Evolutionary conservation across 2,329 filamentous ascomycete genomes (phyloP).

Genomic region (Exophiala oligosperma): DNA sequence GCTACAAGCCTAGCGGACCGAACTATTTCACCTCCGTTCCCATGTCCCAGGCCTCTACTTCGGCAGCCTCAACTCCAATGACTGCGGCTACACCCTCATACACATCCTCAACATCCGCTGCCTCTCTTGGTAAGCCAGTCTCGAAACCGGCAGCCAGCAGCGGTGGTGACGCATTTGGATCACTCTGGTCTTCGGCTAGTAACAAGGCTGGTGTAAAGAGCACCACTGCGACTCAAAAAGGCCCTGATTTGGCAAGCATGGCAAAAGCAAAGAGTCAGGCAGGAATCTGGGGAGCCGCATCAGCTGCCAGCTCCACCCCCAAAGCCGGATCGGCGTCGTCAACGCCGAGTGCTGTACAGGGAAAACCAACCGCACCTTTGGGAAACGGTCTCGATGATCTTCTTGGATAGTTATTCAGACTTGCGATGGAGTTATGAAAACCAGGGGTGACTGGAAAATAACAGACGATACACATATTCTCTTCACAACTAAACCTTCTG

Average conservation of each 20-base stretch:
- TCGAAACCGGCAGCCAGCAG: slow-evolving; percentile 47
- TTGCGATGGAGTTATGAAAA: slow-evolving; percentile 1
- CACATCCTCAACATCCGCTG: slow-evolving; percentile 39
- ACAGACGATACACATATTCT: no score
- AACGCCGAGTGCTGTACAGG: slow-evolving; percentile 37
- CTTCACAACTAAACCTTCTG: no score
- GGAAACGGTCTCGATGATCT: slow-evolving; percentile 45
- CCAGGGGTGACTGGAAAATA: background rate
- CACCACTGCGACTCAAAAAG: slow-evolving; percentile 65
- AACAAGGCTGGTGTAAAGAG: slow-evolving; percentile 70
- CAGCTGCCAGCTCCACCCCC: slow-evolving; percentile 49
- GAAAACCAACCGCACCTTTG: slow-evolving; percentile 38
- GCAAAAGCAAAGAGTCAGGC: slow-evolving; percentile 97
- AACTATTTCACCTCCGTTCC: slow-evolving; percentile 92
- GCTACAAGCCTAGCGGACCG: slow-evolving; percentile 71
- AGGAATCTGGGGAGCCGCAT: slow-evolving; percentile 84
- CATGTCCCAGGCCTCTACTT: slow-evolving; percentile 31
- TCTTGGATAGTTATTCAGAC: slow-evolving; percentile 38
- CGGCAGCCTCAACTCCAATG: slow-evolving; percentile 28
- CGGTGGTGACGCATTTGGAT: slow-evolving; percentile 84
- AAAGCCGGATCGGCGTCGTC: slow-evolving; percentile 45
- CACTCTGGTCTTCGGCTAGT: slow-evolving; percentile 70
- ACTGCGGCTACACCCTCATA: slow-evolving; percentile 39
- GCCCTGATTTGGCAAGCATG: slow-evolving; percentile 84
- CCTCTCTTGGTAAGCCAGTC: slow-evolving; percentile 49